Evolutionary conservation across 2,329 filamentous ascomycete species (phyloP).

Genomic region (Thielaviopsis populi): DNA sequence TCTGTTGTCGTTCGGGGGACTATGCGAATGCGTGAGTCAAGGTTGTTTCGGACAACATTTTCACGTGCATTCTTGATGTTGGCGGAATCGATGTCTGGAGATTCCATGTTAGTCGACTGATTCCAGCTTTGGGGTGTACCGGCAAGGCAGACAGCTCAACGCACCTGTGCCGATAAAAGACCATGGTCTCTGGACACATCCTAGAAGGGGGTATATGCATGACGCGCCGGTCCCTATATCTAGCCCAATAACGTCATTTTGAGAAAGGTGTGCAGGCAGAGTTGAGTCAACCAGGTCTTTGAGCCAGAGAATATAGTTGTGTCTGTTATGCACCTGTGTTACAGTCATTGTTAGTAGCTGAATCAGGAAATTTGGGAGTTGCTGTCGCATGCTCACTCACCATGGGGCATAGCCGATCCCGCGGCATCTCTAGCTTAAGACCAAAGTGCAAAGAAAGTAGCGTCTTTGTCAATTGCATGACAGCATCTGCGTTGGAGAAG

Average conservation of each 20-base stretch:
- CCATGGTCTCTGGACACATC: constrained; percentile 58
- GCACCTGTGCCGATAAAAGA: constrained; percentile 49
- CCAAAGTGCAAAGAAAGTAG: constrained; percentile 63
- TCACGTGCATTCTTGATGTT: constrained; percentile 49
- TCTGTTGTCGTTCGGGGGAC: constrained; percentile 37
- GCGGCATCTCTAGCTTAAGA: constrained; percentile 53
- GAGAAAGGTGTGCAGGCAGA: constrained; percentile 31
- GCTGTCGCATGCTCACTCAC: constrained; percentile 30
- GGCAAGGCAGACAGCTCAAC: background rate
- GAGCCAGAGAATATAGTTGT: constrained; percentile 86
- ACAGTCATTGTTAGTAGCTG: background rate
- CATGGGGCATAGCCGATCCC: constrained; percentile 72
- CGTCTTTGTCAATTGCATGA: constrained; percentile 69
- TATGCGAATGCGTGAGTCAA: constrained; percentile 50
- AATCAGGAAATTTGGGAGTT: background rate
- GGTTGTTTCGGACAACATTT: constrained; percentile 53
- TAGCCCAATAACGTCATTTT: constrained; percentile 48
- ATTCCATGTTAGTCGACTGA: background rate
- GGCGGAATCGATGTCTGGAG: constrained; percentile 54
- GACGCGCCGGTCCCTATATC: constrained; percentile 87
- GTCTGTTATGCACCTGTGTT: constrained; percentile 43
- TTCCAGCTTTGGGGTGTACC: background rate
- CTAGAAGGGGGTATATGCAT: constrained; percentile 79
- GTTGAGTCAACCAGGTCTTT: constrained; percentile 66
- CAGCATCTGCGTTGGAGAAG: constrained; percentile 62